Percentiles rank a stretch among this genome's conserved stretches.
Evolutionary conservation across 2,329 filamentous ascomycete genomes (phyloP).

Genomic region (Amauroascus verrucosus): DNA sequence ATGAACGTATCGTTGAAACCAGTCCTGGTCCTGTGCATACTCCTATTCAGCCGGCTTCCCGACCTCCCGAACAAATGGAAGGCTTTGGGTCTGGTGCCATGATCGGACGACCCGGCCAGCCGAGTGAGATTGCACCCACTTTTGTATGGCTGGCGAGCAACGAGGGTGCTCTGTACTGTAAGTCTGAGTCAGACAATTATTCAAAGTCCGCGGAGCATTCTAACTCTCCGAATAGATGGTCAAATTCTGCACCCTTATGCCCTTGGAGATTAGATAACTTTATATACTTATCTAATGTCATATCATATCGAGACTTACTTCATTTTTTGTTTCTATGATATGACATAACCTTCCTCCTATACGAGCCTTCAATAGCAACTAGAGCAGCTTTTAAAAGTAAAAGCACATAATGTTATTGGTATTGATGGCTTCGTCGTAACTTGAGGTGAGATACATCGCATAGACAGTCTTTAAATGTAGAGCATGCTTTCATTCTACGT

Average conservation of each 20-base stretch:
- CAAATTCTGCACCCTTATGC: conserved; percentile 30
- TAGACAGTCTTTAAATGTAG: too few species aligned
- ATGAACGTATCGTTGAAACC: too few species aligned
- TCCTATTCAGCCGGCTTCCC: conserved; percentile 29
- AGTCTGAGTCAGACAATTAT: neutral
- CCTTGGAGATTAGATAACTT: conserved; percentile 23
- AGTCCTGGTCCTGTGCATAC: conserved; percentile 30
- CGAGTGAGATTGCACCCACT: conserved; percentile 32
- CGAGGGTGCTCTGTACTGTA: conserved; percentile 28
- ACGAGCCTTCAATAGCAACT: neutral
- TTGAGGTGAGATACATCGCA: too few species aligned
- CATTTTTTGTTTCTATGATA: neutral
- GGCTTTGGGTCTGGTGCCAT: conserved; percentile 23
- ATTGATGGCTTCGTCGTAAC: too few species aligned
- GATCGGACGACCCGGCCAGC: conserved; percentile 30
- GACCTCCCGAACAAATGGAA: conserved; percentile 29
- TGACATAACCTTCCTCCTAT: neutral
- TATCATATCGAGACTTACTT: neutral
- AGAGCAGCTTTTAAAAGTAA: too few species aligned
- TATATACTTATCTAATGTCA: neutral
- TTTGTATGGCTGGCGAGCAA: conserved; percentile 32
- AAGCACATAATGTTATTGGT: too few species aligned
- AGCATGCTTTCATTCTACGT: too few species aligned
- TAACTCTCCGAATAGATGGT: conserved; percentile 21
- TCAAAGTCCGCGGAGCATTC: neutral